A percentile compares a stretch with the other conserved stretches of the same genome.
Evolutionary conservation across 1,139 yeast genomes (phyloP).

Genomic region (Hyphopichia burtonii): DNA sequence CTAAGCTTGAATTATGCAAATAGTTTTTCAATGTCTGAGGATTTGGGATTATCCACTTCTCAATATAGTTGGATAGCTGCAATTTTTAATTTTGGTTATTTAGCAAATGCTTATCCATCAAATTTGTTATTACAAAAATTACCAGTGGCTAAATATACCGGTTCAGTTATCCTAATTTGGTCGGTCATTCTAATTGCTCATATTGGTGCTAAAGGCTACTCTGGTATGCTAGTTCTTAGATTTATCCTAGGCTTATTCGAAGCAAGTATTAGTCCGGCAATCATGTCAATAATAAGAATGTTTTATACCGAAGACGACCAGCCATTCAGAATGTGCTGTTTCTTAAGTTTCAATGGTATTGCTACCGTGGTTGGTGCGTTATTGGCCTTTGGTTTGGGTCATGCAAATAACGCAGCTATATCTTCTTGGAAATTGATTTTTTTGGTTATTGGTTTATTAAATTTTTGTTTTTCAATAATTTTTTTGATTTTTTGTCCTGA

Average conservation of each 20-base stretch:
- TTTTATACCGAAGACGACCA: slow-evolving; percentile 30
- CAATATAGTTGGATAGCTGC: slow-evolving; percentile 54
- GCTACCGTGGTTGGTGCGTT: slow-evolving; percentile 33
- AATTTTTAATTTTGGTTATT: slow-evolving; percentile 53
- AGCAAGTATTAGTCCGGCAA: slow-evolving; percentile 34
- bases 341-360: slow-evolving; percentile 28
- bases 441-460: slow-evolving; percentile 47
- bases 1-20: slow-evolving; percentile 40
- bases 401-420: slow-evolving; percentile 20
- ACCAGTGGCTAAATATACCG: slow-evolving; percentile 54
- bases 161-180: slow-evolving; percentile 48
- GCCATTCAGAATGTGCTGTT: slow-evolving; percentile 32
- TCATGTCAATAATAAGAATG: slow-evolving; percentile 23
- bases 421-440: slow-evolving; percentile 29
- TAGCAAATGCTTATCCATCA: slow-evolving; percentile 54
- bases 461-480: slow-evolving; percentile 22
- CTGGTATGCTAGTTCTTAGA: slow-evolving; percentile 49
- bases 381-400: slow-evolving; percentile 34
- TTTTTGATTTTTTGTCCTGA: slow-evolving; percentile 28
- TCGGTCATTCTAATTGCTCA: slow-evolving; percentile 50
- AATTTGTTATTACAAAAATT: slow-evolving; percentile 49
- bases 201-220: slow-evolving; percentile 43
- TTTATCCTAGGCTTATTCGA: slow-evolving; percentile 41
- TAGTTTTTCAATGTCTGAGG: slow-evolving; percentile 22
- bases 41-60: slow-evolving; percentile 20